phyloP scores from a whole-genome alignment of 345 rosid genomes.

The Citrus sinensis region DNA sequence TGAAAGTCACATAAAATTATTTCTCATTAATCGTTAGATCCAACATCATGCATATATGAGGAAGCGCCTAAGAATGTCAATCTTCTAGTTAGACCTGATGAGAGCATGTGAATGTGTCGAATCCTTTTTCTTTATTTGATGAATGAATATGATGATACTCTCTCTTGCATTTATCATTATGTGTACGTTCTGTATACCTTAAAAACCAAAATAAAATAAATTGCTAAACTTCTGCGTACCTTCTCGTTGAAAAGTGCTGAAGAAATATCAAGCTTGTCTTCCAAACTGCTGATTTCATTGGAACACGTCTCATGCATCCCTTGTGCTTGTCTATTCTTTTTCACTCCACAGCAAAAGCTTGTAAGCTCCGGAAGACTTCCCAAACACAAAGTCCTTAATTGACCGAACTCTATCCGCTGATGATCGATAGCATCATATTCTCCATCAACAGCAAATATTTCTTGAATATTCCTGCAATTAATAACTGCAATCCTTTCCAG shows the following conservation, averaged over 20 bases:
- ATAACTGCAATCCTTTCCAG: slow-evolving; percentile 13
- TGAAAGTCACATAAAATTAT: not conserved
- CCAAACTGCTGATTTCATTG: not conserved
- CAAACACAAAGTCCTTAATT: not conserved
- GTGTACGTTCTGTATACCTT: too few relatives aligned
- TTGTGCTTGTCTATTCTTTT: not conserved
- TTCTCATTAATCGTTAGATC: too few relatives aligned
- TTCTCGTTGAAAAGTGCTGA: not conserved
- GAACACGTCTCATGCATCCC: too few relatives aligned
- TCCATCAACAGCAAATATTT: slow-evolving; percentile 7
- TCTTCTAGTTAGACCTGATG: too few relatives aligned
- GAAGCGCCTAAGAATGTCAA: too few relatives aligned
- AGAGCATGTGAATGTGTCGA: too few relatives aligned
- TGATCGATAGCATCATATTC: not conserved
- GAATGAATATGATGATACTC: too few relatives aligned
- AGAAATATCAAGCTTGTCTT: not conserved
- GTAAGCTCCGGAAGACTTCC: not conserved
- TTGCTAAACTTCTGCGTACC: not conserved
- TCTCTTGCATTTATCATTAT: too few relatives aligned
- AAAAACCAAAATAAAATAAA: not conserved
- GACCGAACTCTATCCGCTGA: not conserved
- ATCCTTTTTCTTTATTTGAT: too few relatives aligned
- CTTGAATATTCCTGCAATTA: slow-evolving; percentile 6
- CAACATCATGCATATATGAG: too few relatives aligned
- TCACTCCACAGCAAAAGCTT: not conserved